Evolutionary conservation across 306 rosid species (phyloP).

Genomic region (Acacia crassicarpa): DNA sequence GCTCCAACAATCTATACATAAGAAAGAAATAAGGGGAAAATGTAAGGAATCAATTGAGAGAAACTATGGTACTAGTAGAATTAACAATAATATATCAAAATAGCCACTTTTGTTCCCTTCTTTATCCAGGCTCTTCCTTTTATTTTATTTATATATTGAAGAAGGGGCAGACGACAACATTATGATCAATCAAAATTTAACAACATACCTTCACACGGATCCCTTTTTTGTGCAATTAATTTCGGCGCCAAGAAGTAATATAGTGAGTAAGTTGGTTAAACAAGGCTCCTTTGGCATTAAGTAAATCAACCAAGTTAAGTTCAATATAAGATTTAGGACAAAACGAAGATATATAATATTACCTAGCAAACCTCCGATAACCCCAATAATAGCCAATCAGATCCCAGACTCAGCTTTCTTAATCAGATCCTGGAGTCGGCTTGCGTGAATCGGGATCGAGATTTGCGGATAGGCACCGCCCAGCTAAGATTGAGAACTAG

Average conservation of each 20-base stretch:
- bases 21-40: constrained; percentile 8
- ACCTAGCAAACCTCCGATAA: constrained; percentile 94
- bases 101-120: constrained; percentile 7
- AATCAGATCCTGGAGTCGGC: too few relatives aligned
- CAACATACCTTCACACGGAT: constrained; percentile 74
- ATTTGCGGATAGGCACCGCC: too few relatives aligned
- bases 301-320: constrained; percentile 27
- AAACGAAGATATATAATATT: constrained; percentile 20
- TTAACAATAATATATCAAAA: constrained; percentile 24
- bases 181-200: constrained; percentile 12
- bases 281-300: constrained; percentile 65
- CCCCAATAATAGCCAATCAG: constrained; percentile 82
- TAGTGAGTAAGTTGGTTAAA: constrained; percentile 91
- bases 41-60: constrained; percentile 3
- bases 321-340: background rate
- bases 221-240: constrained; percentile 90
- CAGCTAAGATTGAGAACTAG: too few relatives aligned
- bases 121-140: background rate
- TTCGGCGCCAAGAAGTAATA: constrained; percentile 83
- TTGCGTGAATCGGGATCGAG: too few relatives aligned
- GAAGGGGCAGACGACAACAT: constrained; percentile 15
- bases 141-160: background rate
- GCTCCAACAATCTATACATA: constrained; percentile 82
- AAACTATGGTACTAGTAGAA: constrained; percentile 25
- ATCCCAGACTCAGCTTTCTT: too few relatives aligned